phyloP scores from a whole-genome alignment of 2,329 filamentous ascomycete genomes.

The Fusarium fujikuroi region DNA sequence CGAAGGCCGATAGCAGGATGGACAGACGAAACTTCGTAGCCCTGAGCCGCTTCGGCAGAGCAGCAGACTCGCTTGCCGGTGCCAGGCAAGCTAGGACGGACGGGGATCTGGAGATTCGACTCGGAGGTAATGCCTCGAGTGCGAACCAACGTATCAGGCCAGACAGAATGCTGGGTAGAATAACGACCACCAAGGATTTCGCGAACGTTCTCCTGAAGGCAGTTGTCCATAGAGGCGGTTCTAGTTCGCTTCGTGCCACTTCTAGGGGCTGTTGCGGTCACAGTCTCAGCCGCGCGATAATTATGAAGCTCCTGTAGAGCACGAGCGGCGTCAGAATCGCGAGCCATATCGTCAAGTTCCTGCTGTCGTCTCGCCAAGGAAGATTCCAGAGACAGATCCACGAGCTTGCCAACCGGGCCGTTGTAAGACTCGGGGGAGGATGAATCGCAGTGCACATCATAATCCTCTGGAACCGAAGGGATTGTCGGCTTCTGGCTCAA shows the following conservation, averaged over 20 bases:
- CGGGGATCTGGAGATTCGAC: constrained; percentile 51
- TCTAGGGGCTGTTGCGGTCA: constrained; percentile 46
- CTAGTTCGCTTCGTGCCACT: constrained; percentile 68
- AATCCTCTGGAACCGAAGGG: constrained; percentile 67
- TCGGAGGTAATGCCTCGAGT: constrained; percentile 44
- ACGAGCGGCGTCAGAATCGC: constrained; percentile 65
- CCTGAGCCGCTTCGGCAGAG: constrained; percentile 65
- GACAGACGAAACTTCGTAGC: constrained; percentile 58
- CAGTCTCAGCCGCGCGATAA: constrained; percentile 55
- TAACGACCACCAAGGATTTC: constrained; percentile 63
- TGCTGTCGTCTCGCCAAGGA: constrained; percentile 58
- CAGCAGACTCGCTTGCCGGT: constrained; percentile 75
- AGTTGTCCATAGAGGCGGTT: constrained; percentile 66
- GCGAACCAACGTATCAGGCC: constrained; percentile 54
- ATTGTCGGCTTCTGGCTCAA: constrained; percentile 63
- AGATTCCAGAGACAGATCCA: constrained; percentile 61
- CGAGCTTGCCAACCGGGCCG: constrained; percentile 62
- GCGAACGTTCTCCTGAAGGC: constrained; percentile 75
- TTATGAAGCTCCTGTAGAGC: constrained; percentile 71
- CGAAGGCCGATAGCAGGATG: constrained; percentile 62
- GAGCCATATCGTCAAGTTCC: constrained; percentile 56
- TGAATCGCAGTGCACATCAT: constrained; percentile 61
- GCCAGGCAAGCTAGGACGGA: constrained; percentile 56
- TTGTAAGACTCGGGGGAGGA: constrained; percentile 69
- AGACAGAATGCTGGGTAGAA: constrained; percentile 43